These are phyloP conservation scores for Trichothecium roseum DNA, from an alignment of 2,329 filamentous ascomycete species.

Conservation along the genomic window DNA sequence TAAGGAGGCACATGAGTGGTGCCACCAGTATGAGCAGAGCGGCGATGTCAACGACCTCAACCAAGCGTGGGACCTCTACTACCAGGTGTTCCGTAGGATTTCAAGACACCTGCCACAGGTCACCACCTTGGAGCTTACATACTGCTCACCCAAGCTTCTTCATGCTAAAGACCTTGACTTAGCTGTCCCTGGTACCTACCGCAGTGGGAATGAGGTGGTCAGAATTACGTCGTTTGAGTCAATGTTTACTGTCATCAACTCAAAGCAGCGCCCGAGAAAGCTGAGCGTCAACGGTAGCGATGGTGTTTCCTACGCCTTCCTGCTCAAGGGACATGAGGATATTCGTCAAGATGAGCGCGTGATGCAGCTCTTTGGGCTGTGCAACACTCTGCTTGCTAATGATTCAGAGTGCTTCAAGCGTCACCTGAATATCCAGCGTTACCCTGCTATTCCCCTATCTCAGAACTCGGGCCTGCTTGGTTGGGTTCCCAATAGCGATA, in stretches of 20 bases:
- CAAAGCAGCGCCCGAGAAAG: slow-evolving; percentile 90
- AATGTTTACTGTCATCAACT: slow-evolving; percentile 85
- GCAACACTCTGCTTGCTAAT: slow-evolving; percentile 87
- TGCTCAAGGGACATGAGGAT: slow-evolving; percentile 98
- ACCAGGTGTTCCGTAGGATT: slow-evolving; percentile 95
- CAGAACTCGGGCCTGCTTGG: slow-evolving; percentile 92
- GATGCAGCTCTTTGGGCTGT: slow-evolving; percentile 97
- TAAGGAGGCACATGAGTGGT: slow-evolving; percentile 92
- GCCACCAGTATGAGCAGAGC: slow-evolving; percentile 81
- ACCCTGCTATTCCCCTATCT: slow-evolving; percentile 92
- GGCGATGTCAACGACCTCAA: slow-evolving; percentile 89
- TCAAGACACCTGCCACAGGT: slow-evolving; percentile 86
- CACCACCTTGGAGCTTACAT: slow-evolving; percentile 85
- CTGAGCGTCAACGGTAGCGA: slow-evolving; percentile 83
- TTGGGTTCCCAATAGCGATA: slow-evolving; percentile 97
- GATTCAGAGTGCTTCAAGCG: slow-evolving; percentile 96
- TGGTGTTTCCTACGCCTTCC: slow-evolving; percentile 75
- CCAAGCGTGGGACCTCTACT: slow-evolving; percentile 98
- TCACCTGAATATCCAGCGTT: slow-evolving; percentile 91
- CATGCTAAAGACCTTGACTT: slow-evolving; percentile 78
- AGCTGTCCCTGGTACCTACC: slow-evolving; percentile 91
- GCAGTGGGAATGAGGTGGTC: slow-evolving; percentile 66
- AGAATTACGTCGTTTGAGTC: slow-evolving; percentile 84
- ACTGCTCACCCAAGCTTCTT: slow-evolving; percentile 91
- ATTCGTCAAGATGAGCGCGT: slow-evolving; percentile 98